phyloP scores from a whole-genome alignment of 306 rosid species.

The Prunus davidiana region DNA sequence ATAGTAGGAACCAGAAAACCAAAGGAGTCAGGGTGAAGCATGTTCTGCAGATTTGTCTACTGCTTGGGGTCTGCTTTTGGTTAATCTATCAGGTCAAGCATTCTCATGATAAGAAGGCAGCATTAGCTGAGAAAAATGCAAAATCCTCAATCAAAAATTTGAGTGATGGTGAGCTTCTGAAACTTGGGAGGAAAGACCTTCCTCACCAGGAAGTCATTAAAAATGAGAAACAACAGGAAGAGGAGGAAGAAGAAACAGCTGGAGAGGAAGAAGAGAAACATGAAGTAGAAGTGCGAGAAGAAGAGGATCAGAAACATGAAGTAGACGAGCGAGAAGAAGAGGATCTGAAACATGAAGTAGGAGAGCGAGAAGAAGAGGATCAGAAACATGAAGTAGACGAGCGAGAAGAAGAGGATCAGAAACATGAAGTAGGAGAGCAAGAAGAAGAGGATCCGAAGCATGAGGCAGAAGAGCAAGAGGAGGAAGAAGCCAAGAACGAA shows the following conservation, averaged over 20 bases:
- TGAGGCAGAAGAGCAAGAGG: slow-evolving; percentile 47
- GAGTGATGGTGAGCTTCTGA: slow-evolving; percentile 34
- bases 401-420: slow-evolving; percentile 31
- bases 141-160: slow-evolving; percentile 23
- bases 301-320: slow-evolving; percentile 34
- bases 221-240: slow-evolving; percentile 55
- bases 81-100: slow-evolving; percentile 91
- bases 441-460: slow-evolving; percentile 32
- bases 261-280: slow-evolving; percentile 39
- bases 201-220: slow-evolving; percentile 41
- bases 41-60: slow-evolving; percentile 64
- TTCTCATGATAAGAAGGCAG: slow-evolving; percentile 84
- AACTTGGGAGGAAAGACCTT: slow-evolving; percentile 82
- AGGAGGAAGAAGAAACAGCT: slow-evolving; percentile 60
- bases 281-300: slow-evolving; percentile 36
- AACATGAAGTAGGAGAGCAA: slow-evolving; percentile 34
- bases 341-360: slow-evolving; percentile 37
- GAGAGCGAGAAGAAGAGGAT: slow-evolving; percentile 34
- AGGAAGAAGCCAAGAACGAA: slow-evolving; percentile 54
- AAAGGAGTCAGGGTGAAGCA: slow-evolving; percentile 78
- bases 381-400: slow-evolving; percentile 38
- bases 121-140: slow-evolving; percentile 46
- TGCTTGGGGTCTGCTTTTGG: slow-evolving; percentile 92
- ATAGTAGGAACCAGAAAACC: slow-evolving; percentile 64
- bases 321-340: slow-evolving; percentile 34